Conservation (phyloP, 1,139 yeast genomes). For the Scheffersomyces stambukii region DNA sequence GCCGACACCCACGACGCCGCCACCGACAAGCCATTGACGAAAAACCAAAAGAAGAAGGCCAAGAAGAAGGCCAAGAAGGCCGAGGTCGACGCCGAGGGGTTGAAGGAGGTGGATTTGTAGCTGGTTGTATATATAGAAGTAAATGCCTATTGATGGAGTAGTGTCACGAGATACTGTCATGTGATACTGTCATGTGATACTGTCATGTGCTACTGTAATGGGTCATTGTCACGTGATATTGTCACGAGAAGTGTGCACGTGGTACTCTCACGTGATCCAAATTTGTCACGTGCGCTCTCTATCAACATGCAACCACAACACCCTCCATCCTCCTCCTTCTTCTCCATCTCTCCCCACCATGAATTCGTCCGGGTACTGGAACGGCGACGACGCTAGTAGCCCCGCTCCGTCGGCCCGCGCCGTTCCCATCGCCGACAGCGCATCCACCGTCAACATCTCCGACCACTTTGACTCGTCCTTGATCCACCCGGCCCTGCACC, state of each 20-base stretch:
- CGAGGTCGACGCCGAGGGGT: constrained; percentile 5
- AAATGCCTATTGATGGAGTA: neutral
- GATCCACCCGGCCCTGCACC: constrained; percentile 12
- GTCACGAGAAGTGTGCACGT: too few relatives aligned
- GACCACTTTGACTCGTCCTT: too few relatives aligned
- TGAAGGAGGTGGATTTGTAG: constrained; percentile 10
- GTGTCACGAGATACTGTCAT: neutral
- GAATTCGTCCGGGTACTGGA: constrained; percentile 30
- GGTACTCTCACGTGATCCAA: too few relatives aligned
- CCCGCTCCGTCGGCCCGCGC: neutral
- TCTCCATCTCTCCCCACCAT: constrained; percentile 9
- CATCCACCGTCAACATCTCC: constrained; percentile 1
- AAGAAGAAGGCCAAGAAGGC: constrained; percentile 2
- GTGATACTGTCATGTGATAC: neutral
- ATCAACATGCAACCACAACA: neutral
- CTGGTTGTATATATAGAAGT: constrained; percentile 1
- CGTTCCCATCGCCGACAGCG: neutral
- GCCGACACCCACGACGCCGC: too few relatives aligned
- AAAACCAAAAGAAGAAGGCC: constrained; percentile 3
- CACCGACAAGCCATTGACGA: constrained; percentile 1
- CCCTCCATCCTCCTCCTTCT: constrained; percentile 1
- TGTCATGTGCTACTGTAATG: constrained; percentile 1
- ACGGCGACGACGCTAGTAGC: constrained; percentile 9
- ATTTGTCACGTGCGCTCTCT: too few relatives aligned
- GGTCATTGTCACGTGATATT: too few relatives aligned